Evolutionary conservation across 768 basidiomycete genomes (phyloP).

Genomic region (Tulasnella sp.): DNA sequence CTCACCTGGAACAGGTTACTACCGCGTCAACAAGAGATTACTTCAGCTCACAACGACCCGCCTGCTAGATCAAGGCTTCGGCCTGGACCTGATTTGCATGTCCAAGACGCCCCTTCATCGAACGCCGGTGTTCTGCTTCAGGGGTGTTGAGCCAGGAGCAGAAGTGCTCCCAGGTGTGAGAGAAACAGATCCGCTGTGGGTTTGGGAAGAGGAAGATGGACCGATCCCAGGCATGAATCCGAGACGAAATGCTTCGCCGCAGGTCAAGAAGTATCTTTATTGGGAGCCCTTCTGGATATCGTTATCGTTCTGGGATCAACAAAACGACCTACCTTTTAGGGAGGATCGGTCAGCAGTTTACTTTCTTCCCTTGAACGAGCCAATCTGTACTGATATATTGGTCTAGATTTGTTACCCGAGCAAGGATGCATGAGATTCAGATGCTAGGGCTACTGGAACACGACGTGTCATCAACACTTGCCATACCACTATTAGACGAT

Average conservation of each 20-base stretch:
- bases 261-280: conserved; percentile 54
- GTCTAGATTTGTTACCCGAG: conserved; percentile 75
- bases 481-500: conserved; percentile 65
- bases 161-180: conserved; percentile 28
- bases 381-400: background rate
- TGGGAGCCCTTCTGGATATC: conserved; percentile 87
- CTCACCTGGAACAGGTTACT: conserved; percentile 90
- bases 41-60: conserved; percentile 86
- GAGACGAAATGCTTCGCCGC: conserved; percentile 20
- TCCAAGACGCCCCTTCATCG: conserved; percentile 87
- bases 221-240: conserved; percentile 21
- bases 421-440: conserved; percentile 95
- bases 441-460: conserved; percentile 89
- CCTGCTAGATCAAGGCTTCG: conserved; percentile 88
- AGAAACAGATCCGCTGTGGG: conserved; percentile 64
- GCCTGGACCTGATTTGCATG: conserved; percentile 75
- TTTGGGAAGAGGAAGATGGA: conserved; percentile 41
- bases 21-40: conserved; percentile 81
- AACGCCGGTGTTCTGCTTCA: conserved; percentile 87
- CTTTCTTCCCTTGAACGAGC: background rate
- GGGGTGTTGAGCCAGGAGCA: conserved; percentile 29
- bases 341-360: conserved; percentile 47
- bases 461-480: conserved; percentile 80
- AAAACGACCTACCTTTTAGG: conserved; percentile 75
- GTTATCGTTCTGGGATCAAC: conserved; percentile 75